Conservation (phyloP, 768 basidiomycete species). For the Podaxis carcinomalis region DNA sequence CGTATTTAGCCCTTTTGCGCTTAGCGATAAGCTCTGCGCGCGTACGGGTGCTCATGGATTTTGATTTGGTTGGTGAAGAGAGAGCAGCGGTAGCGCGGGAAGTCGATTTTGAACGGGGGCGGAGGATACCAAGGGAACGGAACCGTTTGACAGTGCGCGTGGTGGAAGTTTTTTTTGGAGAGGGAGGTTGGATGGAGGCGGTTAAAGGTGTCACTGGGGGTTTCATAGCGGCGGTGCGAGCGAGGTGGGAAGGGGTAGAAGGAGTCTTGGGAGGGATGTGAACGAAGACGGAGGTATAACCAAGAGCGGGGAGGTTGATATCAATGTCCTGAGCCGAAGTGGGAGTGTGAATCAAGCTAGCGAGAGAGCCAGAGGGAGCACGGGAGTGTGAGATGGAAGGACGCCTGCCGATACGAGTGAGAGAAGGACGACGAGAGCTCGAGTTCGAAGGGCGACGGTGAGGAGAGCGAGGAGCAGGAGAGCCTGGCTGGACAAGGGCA, state of each 20-base stretch:
- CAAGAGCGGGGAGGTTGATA: conserved; percentile 55
- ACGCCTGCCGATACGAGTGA: conserved; percentile 16
- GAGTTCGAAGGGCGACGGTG: conserved; percentile 27
- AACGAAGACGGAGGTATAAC: conserved; percentile 66
- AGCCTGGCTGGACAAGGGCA: conserved; percentile 62
- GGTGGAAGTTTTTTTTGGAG: conserved; percentile 15
- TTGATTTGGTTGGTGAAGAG: conserved; percentile 17
- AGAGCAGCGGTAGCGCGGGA: conserved; percentile 2
- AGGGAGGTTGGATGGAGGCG: conserved; percentile 13
- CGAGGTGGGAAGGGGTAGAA: conserved; percentile 32
- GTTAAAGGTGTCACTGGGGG: conserved; percentile 2
- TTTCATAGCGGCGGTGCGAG: conserved; percentile 17
- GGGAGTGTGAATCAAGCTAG: conserved; percentile 40
- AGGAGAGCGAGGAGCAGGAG: conserved; percentile 45
- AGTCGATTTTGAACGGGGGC: conserved; percentile 8
- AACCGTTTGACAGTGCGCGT: conserved; percentile 14
- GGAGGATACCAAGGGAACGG: conserved; percentile 12
- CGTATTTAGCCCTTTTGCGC: conserved; percentile 52
- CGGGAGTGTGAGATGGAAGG: conserved; percentile 35
- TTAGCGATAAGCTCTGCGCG: conserved; percentile 27
- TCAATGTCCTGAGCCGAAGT: conserved; percentile 44
- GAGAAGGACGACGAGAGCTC: conserved; percentile 17
- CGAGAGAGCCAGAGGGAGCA: conserved; percentile 43
- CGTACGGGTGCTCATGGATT: not conserved
- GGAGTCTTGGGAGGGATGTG: conserved; percentile 48